Conservation (phyloP, 495 filamentous ascomycete species). For the Tuber melanosporum region DNA sequence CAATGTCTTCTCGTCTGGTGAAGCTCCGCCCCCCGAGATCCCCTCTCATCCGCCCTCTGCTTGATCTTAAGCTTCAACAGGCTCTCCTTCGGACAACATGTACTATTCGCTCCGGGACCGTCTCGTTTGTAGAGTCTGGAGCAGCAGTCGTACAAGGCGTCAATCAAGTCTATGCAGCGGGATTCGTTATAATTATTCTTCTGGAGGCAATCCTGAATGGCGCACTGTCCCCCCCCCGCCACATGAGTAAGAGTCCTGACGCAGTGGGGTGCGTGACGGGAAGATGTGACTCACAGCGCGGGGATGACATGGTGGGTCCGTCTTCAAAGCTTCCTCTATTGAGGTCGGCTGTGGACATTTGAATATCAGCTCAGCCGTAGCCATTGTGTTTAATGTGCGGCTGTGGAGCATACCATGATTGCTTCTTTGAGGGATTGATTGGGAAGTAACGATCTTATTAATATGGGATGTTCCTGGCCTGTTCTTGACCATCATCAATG, state of each 20-base stretch:
- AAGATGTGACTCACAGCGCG: slow-evolving; percentile 60
- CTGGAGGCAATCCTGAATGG: slow-evolving; percentile 63
- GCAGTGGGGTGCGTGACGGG: slow-evolving; percentile 53
- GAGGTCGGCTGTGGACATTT: slow-evolving; percentile 43
- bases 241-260: neutral
- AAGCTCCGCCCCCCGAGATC: slow-evolving; percentile 12
- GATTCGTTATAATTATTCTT: slow-evolving; percentile 84
- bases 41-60: slow-evolving; percentile 57
- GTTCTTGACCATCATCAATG: slow-evolving; percentile 26
- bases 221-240: slow-evolving; percentile 19
- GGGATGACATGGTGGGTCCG: slow-evolving; percentile 79
- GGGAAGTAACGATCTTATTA: slow-evolving; percentile 9
- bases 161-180: slow-evolving; percentile 71
- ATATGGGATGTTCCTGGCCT: slow-evolving; percentile 8
- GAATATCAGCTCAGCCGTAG: slow-evolving; percentile 28
- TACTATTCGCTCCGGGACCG: slow-evolving; percentile 65
- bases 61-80: slow-evolving; percentile 80
- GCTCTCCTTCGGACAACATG: slow-evolving; percentile 77
- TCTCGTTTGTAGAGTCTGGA: slow-evolving; percentile 74
- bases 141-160: slow-evolving; percentile 95
- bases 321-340: slow-evolving; percentile 63
- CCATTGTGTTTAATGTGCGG: slow-evolving; percentile 7
- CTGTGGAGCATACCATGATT: neutral
- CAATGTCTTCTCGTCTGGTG: slow-evolving; percentile 23
- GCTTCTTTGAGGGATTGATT: slow-evolving; percentile 23